phyloP scores from a whole-genome alignment of 1,284 basidiomycete genomes.

The Malassezia furfur region DNA sequence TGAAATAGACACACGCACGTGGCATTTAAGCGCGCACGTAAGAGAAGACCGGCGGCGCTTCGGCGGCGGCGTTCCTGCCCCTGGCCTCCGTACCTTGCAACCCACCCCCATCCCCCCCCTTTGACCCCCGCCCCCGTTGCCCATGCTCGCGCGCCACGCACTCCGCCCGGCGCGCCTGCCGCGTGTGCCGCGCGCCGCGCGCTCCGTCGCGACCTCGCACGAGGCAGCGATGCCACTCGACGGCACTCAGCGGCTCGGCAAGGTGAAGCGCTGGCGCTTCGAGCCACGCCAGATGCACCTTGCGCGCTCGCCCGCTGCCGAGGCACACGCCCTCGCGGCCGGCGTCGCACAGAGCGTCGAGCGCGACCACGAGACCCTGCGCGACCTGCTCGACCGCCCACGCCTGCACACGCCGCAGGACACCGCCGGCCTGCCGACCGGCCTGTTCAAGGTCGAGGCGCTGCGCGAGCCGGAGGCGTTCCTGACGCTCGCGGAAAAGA shows the following conservation, averaged over 20 bases:
- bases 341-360: slow-evolving; percentile 10
- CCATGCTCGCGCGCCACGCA: not conserved
- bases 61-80: not conserved
- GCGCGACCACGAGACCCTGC: slow-evolving; percentile 4
- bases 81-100: too few species aligned
- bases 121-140: too few species aligned
- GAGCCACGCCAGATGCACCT: slow-evolving; percentile 8
- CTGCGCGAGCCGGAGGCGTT: slow-evolving; percentile 32
- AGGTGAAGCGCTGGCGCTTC: not conserved
- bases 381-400: slow-evolving; percentile 2
- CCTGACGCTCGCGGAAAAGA: slow-evolving; percentile 30
- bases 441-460: slow-evolving; percentile 34
- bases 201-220: not conserved
- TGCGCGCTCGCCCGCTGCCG: slow-evolving; percentile 5
- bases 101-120: too few species aligned
- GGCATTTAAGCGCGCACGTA: too few species aligned
- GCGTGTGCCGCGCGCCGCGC: not conserved
- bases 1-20: slow-evolving; percentile 12
- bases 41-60: too few species aligned
- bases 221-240: not conserved
- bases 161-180: not conserved
- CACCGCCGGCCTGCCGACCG: slow-evolving; percentile 14
- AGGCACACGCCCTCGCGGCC: not conserved
- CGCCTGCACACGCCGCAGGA: not conserved
- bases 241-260: not conserved